phyloP scores from a whole-genome alignment of 768 basidiomycete species.

The Neoboletus brunneissimus region DNA sequence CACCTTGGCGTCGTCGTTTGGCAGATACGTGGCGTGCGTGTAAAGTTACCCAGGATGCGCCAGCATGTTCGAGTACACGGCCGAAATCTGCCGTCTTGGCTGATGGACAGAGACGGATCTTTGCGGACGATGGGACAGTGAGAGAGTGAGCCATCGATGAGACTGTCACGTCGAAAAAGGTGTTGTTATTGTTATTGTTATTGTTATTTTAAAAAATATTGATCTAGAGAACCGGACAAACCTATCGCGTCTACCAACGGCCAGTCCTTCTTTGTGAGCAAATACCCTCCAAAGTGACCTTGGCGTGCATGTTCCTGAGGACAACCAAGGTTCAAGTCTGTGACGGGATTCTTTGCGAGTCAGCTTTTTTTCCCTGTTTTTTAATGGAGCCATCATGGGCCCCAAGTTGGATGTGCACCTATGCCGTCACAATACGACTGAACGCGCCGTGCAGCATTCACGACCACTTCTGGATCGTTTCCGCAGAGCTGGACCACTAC shows the following conservation, averaged over 20 bases:
- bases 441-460: constrained; percentile 58
- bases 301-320: constrained; percentile 68
- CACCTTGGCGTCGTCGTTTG: constrained; percentile 64
- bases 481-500: constrained; percentile 76
- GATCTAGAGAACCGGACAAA: constrained; percentile 32
- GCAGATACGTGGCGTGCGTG: constrained; percentile 75
- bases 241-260: constrained; percentile 63
- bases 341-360: constrained; percentile 6
- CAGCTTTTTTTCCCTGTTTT: neutral
- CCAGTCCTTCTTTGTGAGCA: constrained; percentile 75
- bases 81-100: constrained; percentile 55
- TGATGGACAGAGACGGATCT: constrained; percentile 57
- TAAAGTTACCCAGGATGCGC: constrained; percentile 67
- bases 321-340: constrained; percentile 81
- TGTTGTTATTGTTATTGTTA: too few species aligned
- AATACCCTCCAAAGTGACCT: constrained; percentile 70
- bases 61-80: constrained; percentile 56
- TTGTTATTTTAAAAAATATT: neutral
- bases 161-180: constrained; percentile 39
- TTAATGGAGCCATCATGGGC: too few species aligned
- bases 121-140: constrained; percentile 61
- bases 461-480: constrained; percentile 59
- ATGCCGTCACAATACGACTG: constrained; percentile 65
- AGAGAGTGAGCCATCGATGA: constrained; percentile 62
- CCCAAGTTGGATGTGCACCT: constrained; percentile 40